These are phyloP conservation scores for Ceratocystis eucalypticola DNA, from an alignment of 2,329 filamentous ascomycete species.

Conservation along the genomic window DNA sequence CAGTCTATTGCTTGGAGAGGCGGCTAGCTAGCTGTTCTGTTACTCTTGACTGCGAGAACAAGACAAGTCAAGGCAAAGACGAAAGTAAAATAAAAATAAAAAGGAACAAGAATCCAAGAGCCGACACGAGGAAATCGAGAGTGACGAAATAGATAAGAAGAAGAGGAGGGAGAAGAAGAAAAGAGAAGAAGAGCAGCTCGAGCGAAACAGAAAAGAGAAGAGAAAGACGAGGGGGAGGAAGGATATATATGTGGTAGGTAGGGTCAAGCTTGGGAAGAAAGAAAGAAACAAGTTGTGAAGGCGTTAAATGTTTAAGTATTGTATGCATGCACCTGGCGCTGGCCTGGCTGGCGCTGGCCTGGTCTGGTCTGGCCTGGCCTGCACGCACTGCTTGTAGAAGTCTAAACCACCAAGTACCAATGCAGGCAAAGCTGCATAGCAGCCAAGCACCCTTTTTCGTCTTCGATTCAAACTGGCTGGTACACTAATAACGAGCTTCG, in stretches of 20 bases:
- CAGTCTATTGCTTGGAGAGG: neutral
- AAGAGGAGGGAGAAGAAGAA: neutral
- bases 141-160: neutral
- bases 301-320: slow-evolving; percentile 10
- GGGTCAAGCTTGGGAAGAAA: neutral
- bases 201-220: slow-evolving; percentile 14
- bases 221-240: slow-evolving; percentile 13
- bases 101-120: slow-evolving; percentile 6
- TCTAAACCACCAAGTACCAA: neutral
- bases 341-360: neutral
- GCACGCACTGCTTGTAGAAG: slow-evolving; percentile 5
- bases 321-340: slow-evolving; percentile 10
- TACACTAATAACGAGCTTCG: slow-evolving; percentile 2
- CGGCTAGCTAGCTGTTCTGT: neutral
- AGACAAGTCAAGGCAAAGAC: slow-evolving; percentile 6
- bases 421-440: neutral
- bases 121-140: neutral
- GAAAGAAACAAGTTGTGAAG: slow-evolving; percentile 12
- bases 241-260: slow-evolving; percentile 10
- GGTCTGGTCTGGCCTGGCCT: neutral
- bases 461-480: neutral
- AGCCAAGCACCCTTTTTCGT: neutral
- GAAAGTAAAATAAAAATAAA: slow-evolving; percentile 13
- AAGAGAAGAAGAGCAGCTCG: neutral
- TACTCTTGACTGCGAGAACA: neutral